Conservation (phyloP, 1,284 basidiomycete genomes). For the Sporisorium graminicola region DNA sequence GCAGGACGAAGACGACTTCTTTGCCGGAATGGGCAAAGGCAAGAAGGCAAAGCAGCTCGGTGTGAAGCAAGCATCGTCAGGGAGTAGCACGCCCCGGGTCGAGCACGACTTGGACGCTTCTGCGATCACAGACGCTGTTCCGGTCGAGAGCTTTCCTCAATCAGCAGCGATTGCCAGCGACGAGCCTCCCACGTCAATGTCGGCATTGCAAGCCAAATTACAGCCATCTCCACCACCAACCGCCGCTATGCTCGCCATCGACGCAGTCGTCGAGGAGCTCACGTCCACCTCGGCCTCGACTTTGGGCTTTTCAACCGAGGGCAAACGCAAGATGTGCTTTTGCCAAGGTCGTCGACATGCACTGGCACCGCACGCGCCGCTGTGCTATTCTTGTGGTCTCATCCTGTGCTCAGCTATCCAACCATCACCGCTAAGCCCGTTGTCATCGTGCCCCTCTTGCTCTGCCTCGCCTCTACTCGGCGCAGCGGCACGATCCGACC, state of each 20-base stretch:
- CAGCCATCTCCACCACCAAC: slow-evolving; percentile 39
- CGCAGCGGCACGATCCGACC: slow-evolving; percentile 30
- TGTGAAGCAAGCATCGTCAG: background rate
- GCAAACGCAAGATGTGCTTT: slow-evolving; percentile 42
- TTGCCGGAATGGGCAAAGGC: slow-evolving; percentile 34
- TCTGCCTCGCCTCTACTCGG: slow-evolving; percentile 32
- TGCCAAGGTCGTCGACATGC: slow-evolving; percentile 46
- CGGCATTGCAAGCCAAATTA: slow-evolving; percentile 6
- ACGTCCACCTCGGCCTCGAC: slow-evolving; percentile 12
- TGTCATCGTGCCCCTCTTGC: slow-evolving; percentile 42
- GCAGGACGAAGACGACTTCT: slow-evolving; percentile 38
- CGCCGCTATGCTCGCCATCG: slow-evolving; percentile 47
- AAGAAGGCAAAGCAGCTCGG: slow-evolving; percentile 22
- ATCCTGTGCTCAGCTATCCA: slow-evolving; percentile 43
- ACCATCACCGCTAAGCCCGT: slow-evolving; percentile 36
- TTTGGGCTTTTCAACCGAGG: background rate
- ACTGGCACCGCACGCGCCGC: slow-evolving; percentile 40
- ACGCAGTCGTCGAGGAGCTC: slow-evolving; percentile 47
- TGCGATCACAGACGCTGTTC: background rate
- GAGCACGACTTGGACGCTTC: background rate
- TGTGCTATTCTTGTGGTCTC: slow-evolving; percentile 48
- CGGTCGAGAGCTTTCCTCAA: background rate
- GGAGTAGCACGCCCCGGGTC: background rate
- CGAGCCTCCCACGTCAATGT: slow-evolving; percentile 5
- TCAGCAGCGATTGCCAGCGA: background rate